Conservation (phyloP, 352 stramenopile species). For the Globisporangium camurandrum region DNA sequence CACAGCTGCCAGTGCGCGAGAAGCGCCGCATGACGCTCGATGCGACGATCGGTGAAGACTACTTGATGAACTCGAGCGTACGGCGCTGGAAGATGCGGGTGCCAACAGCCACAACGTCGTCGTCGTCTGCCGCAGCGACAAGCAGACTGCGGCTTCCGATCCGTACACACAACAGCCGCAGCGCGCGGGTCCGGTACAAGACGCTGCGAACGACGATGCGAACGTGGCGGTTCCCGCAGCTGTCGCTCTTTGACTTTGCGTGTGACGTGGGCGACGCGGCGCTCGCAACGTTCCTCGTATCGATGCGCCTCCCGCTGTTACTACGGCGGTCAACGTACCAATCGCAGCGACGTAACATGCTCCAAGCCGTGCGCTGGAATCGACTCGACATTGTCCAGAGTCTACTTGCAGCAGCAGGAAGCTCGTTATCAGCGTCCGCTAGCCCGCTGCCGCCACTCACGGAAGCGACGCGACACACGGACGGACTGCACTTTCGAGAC, state of each 20-base stretch:
- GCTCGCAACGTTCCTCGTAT: constrained; percentile 22
- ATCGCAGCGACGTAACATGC: constrained; percentile 42
- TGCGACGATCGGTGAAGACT: constrained; percentile 24
- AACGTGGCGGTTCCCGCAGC: constrained; percentile 29
- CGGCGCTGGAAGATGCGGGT: constrained; percentile 19
- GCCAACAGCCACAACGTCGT: not conserved
- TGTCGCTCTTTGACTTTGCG: constrained; percentile 30
- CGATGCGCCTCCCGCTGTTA: constrained; percentile 19
- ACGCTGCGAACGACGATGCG: constrained; percentile 23
- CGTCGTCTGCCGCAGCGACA: not conserved
- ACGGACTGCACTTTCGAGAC: constrained; percentile 32
- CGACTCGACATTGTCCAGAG: constrained; percentile 35
- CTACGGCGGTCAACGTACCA: constrained; percentile 31
- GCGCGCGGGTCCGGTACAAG: constrained; percentile 12
- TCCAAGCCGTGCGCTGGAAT: constrained; percentile 56
- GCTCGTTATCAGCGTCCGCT: too few species aligned
- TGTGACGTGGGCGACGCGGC: constrained; percentile 25
- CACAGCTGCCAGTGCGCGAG: constrained; percentile 12
- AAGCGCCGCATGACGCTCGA: constrained; percentile 23
- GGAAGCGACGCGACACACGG: constrained; percentile 12
- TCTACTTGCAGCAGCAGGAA: constrained; percentile 15
- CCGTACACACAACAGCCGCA: not conserved
- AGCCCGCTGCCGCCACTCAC: too few species aligned
- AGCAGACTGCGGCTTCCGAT: too few species aligned
- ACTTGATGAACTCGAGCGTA: constrained; percentile 33